phyloP scores from a whole-genome alignment of 495 filamentous ascomycete genomes.

The Talaromyces trachyspermus region DNA sequence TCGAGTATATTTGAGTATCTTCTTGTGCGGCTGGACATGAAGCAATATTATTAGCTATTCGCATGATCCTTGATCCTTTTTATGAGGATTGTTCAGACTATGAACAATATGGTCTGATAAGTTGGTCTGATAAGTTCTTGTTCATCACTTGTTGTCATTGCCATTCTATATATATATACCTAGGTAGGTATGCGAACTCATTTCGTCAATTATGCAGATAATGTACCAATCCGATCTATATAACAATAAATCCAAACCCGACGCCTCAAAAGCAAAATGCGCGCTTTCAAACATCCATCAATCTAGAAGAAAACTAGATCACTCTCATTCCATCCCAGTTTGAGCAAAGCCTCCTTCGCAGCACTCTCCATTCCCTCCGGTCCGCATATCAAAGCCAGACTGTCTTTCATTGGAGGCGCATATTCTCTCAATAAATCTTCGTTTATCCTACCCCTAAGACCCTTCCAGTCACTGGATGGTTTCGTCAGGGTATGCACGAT shows the following conservation, averaged over 20 bases:
- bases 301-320: conserved; percentile 76
- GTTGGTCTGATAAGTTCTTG: neutral
- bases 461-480: conserved; percentile 56
- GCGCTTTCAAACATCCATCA: neutral
- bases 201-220: neutral
- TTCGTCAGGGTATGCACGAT: conserved; percentile 69
- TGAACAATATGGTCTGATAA: neutral
- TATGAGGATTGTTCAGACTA: neutral
- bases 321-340: conserved; percentile 69
- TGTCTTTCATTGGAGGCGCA: conserved; percentile 38
- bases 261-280: conserved; percentile 1
- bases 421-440: conserved; percentile 55
- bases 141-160: too few species aligned
- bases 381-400: conserved; percentile 77
- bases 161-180: too few species aligned
- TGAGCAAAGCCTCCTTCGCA: conserved; percentile 52
- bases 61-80: neutral
- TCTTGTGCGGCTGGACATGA: conserved; percentile 41
- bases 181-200: neutral
- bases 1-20: conserved; percentile 44
- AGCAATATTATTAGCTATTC: conserved; percentile 34
- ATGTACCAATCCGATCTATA: neutral
- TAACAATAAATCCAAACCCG: neutral
- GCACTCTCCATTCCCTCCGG: conserved; percentile 71
- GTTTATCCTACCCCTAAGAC: conserved; percentile 62